Percentiles rank a stretch among this genome's conserved stretches.
Conservation (phyloP, 2,329 filamentous ascomycete genomes). For the Elsinoe australis region DNA sequence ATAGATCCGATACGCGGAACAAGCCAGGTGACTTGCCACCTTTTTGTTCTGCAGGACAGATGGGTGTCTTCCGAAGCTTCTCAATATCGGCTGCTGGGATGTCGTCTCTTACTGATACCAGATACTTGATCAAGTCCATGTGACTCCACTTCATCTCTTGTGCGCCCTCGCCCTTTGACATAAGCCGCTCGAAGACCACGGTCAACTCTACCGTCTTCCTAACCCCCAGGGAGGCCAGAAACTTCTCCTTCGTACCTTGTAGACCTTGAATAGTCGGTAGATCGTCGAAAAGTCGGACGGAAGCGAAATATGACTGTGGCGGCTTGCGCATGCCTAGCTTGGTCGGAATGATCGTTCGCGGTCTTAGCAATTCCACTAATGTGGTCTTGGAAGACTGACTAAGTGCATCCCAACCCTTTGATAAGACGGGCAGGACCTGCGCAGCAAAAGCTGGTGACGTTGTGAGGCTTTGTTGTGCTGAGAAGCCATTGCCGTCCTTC, state of each 20-base stretch:
- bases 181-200: constrained; percentile 81
- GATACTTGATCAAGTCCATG: constrained; percentile 87
- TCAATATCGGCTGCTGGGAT: constrained; percentile 77
- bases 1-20: constrained; percentile 71
- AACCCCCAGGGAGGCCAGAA: constrained; percentile 74
- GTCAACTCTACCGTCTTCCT: constrained; percentile 92
- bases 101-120: constrained; percentile 80
- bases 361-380: constrained; percentile 57
- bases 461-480: constrained; percentile 61
- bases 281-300: constrained; percentile 92
- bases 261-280: constrained; percentile 72
- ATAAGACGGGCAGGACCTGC: constrained; percentile 69
- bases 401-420: constrained; percentile 84
- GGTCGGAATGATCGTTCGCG: constrained; percentile 74
- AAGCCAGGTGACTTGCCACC: constrained; percentile 35
- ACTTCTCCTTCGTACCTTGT: constrained; percentile 80
- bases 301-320: constrained; percentile 79
- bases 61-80: constrained; percentile 66
- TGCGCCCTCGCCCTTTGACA: constrained; percentile 50
- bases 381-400: constrained; percentile 57
- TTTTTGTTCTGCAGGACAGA: constrained; percentile 67
- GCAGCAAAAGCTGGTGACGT: constrained; percentile 65
- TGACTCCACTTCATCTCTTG: constrained; percentile 70
- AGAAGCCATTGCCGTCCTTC: constrained; percentile 52
- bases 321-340: constrained; percentile 84